Conservation (phyloP, 306 rosid genomes). For the Nissolia schottii region DNA sequence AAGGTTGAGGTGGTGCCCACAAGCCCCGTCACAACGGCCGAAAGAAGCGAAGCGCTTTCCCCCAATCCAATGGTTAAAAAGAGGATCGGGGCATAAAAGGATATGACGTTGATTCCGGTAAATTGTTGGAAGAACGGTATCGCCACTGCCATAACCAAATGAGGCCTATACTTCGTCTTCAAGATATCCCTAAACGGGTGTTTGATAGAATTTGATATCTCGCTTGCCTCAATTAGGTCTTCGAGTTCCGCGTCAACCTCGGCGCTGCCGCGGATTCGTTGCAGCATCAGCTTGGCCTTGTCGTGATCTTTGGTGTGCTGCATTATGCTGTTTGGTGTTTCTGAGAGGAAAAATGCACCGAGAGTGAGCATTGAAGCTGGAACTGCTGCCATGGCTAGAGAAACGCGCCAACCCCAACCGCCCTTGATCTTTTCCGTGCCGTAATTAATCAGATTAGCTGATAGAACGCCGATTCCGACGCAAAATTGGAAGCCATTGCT, state of each 20-base stretch:
- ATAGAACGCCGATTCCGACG: too few species aligned
- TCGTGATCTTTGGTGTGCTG: constrained; percentile 16
- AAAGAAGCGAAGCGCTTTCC: constrained; percentile 52
- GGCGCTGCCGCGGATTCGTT: constrained; percentile 45
- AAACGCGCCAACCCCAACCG: too few species aligned
- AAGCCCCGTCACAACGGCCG: constrained; percentile 30
- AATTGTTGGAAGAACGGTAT: constrained; percentile 71
- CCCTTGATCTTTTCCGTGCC: too few species aligned
- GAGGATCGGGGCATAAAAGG: constrained; percentile 54
- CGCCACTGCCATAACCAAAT: constrained; percentile 58
- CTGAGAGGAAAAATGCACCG: constrained; percentile 26
- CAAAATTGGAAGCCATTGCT: too few species aligned
- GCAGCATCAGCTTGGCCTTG: constrained; percentile 29
- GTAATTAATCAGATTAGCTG: too few species aligned
- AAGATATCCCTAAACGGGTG: constrained; percentile 49
- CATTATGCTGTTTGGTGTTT: constrained; percentile 36
- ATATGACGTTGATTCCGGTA: constrained; percentile 64
- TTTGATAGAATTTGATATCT: constrained; percentile 34
- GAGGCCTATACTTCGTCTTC: constrained; percentile 51
- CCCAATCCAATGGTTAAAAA: constrained; percentile 56
- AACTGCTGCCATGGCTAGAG: too few species aligned
- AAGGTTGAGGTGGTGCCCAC: constrained; percentile 46
- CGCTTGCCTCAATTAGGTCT: constrained; percentile 48
- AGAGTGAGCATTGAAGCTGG: constrained; percentile 28
- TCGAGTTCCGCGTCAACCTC: constrained; percentile 51